Evolutionary conservation across 2,329 filamentous ascomycete species (phyloP), one percentile per base, ranked within the genome.

Genomic region (Lecanicillium sp.): DNA sequence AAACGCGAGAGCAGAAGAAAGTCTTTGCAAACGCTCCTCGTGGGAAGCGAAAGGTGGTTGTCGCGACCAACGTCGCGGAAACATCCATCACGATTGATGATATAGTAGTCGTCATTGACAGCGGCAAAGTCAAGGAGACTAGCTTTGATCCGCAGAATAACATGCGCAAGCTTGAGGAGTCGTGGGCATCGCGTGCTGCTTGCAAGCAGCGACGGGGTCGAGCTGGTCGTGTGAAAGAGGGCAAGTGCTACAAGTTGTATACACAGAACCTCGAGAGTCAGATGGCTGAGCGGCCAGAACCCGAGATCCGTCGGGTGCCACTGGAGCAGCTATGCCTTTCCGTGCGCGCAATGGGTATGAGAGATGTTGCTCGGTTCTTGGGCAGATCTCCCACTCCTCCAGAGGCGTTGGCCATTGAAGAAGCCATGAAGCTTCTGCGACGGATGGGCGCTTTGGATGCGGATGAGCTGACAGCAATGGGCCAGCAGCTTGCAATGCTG

Each of bases 31-130:
- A 72, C 12, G 66, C 92, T 4, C 89, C 90, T 0, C 59, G 66
- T 3, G 88, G 88, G 1, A 89, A 87, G 61, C 76, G 92, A 27
- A 98, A 98, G 62, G 78, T 98, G 11, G 85, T 98, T 25, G 86
- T 90, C 6, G 87, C 92, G 1, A 98, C 92, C 32, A 98, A 98
- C 53, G 90, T 98, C 3, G 92, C 92, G 2, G 92, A 98, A 59
- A 98, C 92, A 0, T 97, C 92, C 3, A 97, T 98, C 57, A 98
- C 92, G 0, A 98, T 98, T 44, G 89, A 96, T 55, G 92, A 98
- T 55, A 86, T 98, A 38, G 85, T 97, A 3, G 90, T 87, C 3
- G 92, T 98, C 33, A 90, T 98, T 46, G 92, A 98, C 58, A 92
- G 84, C 10, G 92, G 92, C 19, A 81, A 87, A 38, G 92, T 98